Evolutionary conservation across 75 land plant genomes (phyloP).

Genomic region (Sequoia sempervirens): DNA sequence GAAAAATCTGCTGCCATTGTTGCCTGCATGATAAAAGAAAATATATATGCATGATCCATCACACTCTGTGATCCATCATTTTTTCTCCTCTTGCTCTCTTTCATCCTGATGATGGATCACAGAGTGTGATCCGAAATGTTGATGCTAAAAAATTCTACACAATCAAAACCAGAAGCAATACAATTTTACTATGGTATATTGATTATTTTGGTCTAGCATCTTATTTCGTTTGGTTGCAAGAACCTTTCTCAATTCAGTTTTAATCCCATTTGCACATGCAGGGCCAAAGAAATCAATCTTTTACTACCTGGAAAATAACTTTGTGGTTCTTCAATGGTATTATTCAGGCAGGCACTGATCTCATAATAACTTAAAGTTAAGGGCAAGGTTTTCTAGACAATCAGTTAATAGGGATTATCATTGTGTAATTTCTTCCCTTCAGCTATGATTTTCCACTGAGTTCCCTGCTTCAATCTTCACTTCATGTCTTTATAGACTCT

Average conservation of each 20-base stretch:
- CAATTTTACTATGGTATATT: neutral
- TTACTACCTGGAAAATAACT: neutral
- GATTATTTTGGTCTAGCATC: neutral
- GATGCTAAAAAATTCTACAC: too few relatives aligned
- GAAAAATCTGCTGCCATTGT: too few relatives aligned
- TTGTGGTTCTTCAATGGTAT: conserved; percentile 6
- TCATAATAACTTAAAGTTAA: neutral
- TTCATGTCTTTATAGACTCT: conserved; percentile 7
- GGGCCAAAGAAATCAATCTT: conserved; percentile 11
- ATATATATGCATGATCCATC: too few relatives aligned
- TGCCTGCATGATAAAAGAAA: too few relatives aligned
- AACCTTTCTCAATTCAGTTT: neutral
- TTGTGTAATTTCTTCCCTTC: neutral
- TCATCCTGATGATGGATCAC: too few relatives aligned
- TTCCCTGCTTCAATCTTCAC: neutral
- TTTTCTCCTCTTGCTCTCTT: too few relatives aligned
- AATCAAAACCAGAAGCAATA: too few relatives aligned
- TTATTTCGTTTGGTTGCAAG: neutral
- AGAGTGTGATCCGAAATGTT: too few relatives aligned
- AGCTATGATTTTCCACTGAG: neutral
- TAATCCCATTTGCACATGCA: neutral
- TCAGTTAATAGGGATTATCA: neutral
- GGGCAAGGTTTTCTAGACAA: neutral
- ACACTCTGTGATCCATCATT: too few relatives aligned
- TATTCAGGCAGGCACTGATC: conserved; percentile 10